Percentiles rank a stretch among this genome's conserved stretches.
phyloP scores from a whole-genome alignment of 2,329 filamentous ascomycete species.

The Anisogramma anomala region DNA sequence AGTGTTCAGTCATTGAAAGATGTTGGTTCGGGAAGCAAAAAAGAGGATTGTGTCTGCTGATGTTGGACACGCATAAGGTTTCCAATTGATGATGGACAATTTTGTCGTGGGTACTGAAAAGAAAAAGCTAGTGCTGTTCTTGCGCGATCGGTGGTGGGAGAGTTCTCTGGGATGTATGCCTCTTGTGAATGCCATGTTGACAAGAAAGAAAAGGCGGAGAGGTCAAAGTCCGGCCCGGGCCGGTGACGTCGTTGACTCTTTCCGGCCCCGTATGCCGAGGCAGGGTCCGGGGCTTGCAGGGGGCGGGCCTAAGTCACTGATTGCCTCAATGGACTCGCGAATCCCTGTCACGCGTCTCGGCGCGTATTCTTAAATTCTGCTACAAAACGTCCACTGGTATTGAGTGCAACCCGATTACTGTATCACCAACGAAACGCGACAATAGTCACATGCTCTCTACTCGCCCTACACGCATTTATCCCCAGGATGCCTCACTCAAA shows the following conservation, averaged over 20 bases:
- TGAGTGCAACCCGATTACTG: too few species aligned
- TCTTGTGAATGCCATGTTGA: too few species aligned
- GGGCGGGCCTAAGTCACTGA: background rate
- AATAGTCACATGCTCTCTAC: too few species aligned
- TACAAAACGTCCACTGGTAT: too few species aligned
- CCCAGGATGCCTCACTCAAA: conserved; percentile 35
- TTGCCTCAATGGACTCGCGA: conserved; percentile 3
- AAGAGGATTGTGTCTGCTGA: background rate
- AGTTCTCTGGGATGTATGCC: too few species aligned
- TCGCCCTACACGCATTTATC: too few species aligned
- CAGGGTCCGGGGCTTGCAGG: background rate
- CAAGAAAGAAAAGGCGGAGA: too few species aligned
- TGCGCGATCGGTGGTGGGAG: too few species aligned
- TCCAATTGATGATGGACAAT: too few species aligned
- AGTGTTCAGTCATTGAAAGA: background rate
- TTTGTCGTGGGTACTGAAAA: too few species aligned
- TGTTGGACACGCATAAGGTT: background rate
- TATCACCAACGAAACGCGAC: too few species aligned
- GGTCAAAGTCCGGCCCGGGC: background rate
- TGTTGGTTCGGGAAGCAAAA: background rate
- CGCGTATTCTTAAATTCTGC: conserved; percentile 1
- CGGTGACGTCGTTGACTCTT: conserved; percentile 1
- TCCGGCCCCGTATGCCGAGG: background rate
- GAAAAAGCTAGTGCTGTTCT: too few species aligned
- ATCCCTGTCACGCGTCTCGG: background rate